A percentile compares a stretch with the other conserved stretches of the same genome.
phyloP scores from a whole-genome alignment of 306 rosid genomes.

The Mimosa bimucronata region DNA sequence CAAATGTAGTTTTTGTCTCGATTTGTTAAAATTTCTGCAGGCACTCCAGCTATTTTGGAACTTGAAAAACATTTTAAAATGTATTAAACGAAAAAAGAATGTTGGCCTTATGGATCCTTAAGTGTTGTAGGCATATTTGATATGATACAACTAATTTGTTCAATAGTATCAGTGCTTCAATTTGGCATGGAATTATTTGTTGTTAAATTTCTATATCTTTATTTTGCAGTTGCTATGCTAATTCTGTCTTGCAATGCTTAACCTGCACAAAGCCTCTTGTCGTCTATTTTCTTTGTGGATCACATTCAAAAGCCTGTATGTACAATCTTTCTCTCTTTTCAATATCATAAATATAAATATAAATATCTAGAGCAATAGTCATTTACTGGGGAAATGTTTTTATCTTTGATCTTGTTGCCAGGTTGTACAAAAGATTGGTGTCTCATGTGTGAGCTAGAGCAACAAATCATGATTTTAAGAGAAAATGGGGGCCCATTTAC shows the following conservation, averaged over 20 bases:
- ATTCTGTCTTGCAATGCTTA: constrained; percentile 89
- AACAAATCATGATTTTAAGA: constrained; percentile 65
- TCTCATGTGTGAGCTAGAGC: constrained; percentile 89
- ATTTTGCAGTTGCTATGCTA: constrained; percentile 85
- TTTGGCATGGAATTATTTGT: background rate
- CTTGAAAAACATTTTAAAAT: no score
- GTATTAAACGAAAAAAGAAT: no score
- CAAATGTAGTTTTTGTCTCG: background rate
- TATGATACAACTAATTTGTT: no score
- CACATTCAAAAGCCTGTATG: constrained; percentile 80
- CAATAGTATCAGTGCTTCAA: background rate
- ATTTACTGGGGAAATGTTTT: constrained; percentile 15
- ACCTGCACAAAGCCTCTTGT: constrained; percentile 85
- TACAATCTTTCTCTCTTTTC: constrained; percentile 32
- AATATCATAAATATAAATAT: constrained; percentile 4
- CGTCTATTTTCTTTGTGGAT: constrained; percentile 61
- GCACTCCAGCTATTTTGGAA: no score
- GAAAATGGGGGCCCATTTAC: constrained; percentile 69
- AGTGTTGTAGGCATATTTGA: no score
- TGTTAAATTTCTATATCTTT: constrained; percentile 20
- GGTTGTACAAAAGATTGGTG: constrained; percentile 86
- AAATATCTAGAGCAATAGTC: background rate
- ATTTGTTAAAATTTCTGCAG: background rate
- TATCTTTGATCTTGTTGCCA: constrained; percentile 33
- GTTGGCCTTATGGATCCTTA: no score